Conservation (phyloP, 768 basidiomycete species). For the Trametes maxima region DNA sequence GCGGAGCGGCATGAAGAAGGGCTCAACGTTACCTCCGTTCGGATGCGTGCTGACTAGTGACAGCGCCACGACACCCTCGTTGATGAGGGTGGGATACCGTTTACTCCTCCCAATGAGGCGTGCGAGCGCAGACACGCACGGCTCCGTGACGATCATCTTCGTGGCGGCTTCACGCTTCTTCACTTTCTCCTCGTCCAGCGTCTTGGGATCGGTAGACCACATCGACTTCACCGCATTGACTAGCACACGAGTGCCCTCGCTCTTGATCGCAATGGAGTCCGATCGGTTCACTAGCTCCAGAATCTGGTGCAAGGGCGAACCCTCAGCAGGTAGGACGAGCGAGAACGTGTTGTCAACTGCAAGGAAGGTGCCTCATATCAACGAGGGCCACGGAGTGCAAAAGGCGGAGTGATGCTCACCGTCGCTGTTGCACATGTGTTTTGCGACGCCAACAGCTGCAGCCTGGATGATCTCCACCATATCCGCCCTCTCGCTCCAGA, state of each 20-base stretch:
- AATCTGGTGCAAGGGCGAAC: conserved; percentile 61
- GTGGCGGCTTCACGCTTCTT: conserved; percentile 57
- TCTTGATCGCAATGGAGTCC: conserved; percentile 80
- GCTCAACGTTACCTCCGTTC: conserved; percentile 53
- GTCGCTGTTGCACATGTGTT: conserved; percentile 81
- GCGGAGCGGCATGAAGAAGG: conserved; percentile 4
- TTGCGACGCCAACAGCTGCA: conserved; percentile 83
- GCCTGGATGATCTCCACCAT: conserved; percentile 88
- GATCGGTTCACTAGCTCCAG: conserved; percentile 76
- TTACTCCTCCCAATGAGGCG: conserved; percentile 74
- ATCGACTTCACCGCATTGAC: conserved; percentile 84
- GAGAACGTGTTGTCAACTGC: conserved; percentile 49
- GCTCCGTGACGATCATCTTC: conserved; percentile 49
- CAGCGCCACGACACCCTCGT: conserved; percentile 85
- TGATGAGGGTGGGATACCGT: conserved; percentile 83
- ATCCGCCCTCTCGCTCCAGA: conserved; percentile 75
- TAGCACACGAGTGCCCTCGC: conserved; percentile 87
- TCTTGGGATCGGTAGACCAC: conserved; percentile 56
- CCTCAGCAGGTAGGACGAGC: conserved; percentile 51
- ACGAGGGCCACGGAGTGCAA: neutral
- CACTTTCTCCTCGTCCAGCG: conserved; percentile 46
- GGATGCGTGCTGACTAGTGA: conserved; percentile 71
- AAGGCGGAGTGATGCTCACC: conserved; percentile 46
- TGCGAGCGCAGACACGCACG: conserved; percentile 63
- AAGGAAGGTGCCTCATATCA: conserved; percentile 2